These are phyloP conservation scores for Trichosporon ovoides DNA, from an alignment of 1,284 basidiomycete species.

Conservation along the genomic window DNA sequence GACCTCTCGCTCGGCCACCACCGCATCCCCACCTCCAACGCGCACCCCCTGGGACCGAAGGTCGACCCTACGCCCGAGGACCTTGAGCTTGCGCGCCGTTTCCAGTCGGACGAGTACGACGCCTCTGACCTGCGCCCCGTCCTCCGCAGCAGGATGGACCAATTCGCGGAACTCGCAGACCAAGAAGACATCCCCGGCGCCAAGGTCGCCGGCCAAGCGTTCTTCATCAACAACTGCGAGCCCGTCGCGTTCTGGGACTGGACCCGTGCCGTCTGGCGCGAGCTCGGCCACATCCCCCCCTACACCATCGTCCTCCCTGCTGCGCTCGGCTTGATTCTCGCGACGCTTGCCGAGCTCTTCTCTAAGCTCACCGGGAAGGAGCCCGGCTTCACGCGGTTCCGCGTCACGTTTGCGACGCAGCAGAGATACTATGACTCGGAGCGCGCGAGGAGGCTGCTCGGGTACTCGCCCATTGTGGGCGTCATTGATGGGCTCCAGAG, in stretches of 20 bases:
- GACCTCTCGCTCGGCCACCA: constrained; percentile 59
- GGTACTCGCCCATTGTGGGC: constrained; percentile 86
- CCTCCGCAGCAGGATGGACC: constrained; percentile 58
- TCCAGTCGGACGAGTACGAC: constrained; percentile 50
- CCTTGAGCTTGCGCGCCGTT: constrained; percentile 58
- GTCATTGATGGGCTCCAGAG: constrained; percentile 79
- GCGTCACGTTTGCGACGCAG: constrained; percentile 65
- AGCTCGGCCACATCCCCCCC: constrained; percentile 60
- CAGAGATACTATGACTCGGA: constrained; percentile 90
- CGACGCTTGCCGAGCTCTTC: constrained; percentile 67
- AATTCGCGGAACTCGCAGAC: constrained; percentile 51
- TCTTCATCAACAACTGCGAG: constrained; percentile 97
- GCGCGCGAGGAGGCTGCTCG: constrained; percentile 83
- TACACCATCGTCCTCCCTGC: constrained; percentile 60
- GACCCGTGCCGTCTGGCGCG: constrained; percentile 75
- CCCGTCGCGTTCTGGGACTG: constrained; percentile 97
- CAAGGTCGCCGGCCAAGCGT: constrained; percentile 82
- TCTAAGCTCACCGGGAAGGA: constrained; percentile 71
- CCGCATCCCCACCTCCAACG: constrained; percentile 68
- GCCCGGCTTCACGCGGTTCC: constrained; percentile 80
- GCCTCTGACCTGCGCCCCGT: constrained; percentile 56
- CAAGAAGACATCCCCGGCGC: constrained; percentile 23
- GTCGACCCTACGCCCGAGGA: constrained; percentile 56
- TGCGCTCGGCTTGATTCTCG: constrained; percentile 63
- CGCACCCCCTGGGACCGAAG: constrained; percentile 74